phyloP scores from a whole-genome alignment of 1,284 basidiomycete genomes.

The Xerocomus nothofagi region DNA sequence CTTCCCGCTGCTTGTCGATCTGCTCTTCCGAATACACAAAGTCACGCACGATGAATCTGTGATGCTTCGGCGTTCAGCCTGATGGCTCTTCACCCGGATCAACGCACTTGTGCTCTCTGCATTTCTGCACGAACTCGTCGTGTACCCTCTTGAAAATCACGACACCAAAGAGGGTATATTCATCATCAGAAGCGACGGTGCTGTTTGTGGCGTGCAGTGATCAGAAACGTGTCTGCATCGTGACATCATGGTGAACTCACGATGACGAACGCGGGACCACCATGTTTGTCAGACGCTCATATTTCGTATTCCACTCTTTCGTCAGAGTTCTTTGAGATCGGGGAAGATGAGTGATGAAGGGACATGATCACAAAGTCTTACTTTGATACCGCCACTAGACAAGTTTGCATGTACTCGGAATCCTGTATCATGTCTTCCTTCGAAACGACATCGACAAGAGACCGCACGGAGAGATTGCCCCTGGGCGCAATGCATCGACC shows the following conservation, averaged over 20 bases:
- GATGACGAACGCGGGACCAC: conserved; percentile 94
- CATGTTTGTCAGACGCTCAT: conserved; percentile 88
- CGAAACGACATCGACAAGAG: conserved; percentile 83
- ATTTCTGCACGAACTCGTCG: conserved; percentile 94
- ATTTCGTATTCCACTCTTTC: conserved; percentile 89
- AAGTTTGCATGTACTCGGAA: conserved; percentile 93
- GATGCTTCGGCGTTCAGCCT: conserved; percentile 9
- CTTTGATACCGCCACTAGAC: conserved; percentile 95
- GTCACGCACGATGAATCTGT: conserved; percentile 86
- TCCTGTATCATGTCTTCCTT: conserved; percentile 81
- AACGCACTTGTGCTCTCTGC: conserved; percentile 88
- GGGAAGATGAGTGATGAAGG: conserved; percentile 8
- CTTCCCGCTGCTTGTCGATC: conserved; percentile 81
- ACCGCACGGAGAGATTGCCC: conserved; percentile 90
- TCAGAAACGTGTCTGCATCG: conserved; percentile 23
- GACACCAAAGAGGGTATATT: conserved; percentile 85
- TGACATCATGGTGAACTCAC: conserved; percentile 47
- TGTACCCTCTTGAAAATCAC: conserved; percentile 91
- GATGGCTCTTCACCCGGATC: conserved; percentile 5
- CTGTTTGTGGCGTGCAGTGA: conserved; percentile 37
- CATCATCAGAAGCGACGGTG: conserved; percentile 79
- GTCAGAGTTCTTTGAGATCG: conserved; percentile 59
- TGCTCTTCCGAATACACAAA: conserved; percentile 91
- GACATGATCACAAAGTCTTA: conserved; percentile 39
- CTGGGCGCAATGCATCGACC: conserved; percentile 43